Percentiles rank a stretch among this genome's conserved stretches.
phyloP scores from a whole-genome alignment of 2,329 filamentous ascomycete species.

The Xylariaceae sp. region DNA sequence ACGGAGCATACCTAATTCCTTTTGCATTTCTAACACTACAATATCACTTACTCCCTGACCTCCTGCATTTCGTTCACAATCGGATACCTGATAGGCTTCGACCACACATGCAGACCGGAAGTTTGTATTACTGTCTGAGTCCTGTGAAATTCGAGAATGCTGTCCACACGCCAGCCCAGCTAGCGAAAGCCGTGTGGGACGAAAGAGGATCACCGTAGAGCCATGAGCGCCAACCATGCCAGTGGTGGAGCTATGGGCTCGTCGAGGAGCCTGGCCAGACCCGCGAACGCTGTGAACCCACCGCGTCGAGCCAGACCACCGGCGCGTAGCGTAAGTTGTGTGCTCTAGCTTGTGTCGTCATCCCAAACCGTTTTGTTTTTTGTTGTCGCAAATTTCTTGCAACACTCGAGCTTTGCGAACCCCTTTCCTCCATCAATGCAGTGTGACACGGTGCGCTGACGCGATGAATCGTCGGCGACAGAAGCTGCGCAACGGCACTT shows the following conservation, averaged over 20 bases:
- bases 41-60: too few relatives aligned
- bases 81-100: too few relatives aligned
- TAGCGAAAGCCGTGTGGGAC: slow-evolving; percentile 15
- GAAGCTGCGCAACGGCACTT: slow-evolving; percentile 80
- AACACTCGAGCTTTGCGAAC: slow-evolving; percentile 2
- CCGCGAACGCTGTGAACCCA: too few relatives aligned
- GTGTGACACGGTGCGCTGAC: slow-evolving; percentile 23
- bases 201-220: slow-evolving; percentile 5
- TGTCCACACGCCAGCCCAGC: background rate
- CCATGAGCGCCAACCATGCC: background rate
- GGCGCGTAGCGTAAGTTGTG: slow-evolving; percentile 20
- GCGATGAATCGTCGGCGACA: slow-evolving; percentile 49
- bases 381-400: background rate
- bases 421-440: slow-evolving; percentile 30
- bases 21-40: too few relatives aligned
- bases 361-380: slow-evolving; percentile 3
- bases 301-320: slow-evolving; percentile 16
- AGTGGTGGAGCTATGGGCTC: slow-evolving; percentile 6
- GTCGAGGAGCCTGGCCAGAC: slow-evolving; percentile 4
- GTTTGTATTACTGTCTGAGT: too few relatives aligned
- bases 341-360: background rate
- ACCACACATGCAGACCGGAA: too few relatives aligned
- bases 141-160: background rate
- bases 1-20: too few relatives aligned
- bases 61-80: too few relatives aligned